These are phyloP conservation scores for Ophiocordyceps sinensis DNA, from an alignment of 2,329 filamentous ascomycete genomes.

Conservation along the genomic window DNA sequence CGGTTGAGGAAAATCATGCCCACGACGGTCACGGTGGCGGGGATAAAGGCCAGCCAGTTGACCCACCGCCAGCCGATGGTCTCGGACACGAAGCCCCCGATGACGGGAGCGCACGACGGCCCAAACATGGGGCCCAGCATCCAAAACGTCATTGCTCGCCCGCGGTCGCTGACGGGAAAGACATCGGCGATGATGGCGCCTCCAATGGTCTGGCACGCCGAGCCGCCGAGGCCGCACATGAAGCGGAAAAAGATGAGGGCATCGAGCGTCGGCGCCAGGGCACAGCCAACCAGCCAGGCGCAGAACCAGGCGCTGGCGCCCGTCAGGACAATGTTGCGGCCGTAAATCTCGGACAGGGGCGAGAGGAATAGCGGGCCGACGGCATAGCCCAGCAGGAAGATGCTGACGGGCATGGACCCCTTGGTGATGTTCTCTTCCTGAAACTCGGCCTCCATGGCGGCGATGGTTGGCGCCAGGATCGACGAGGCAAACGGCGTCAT, in stretches of 20 bases:
- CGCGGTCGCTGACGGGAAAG: slow-evolving; percentile 30
- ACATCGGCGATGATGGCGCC: slow-evolving; percentile 41
- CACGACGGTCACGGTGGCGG: slow-evolving; percentile 10
- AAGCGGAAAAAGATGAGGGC: slow-evolving; percentile 45
- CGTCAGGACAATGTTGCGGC: slow-evolving; percentile 41
- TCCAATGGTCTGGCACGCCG: slow-evolving; percentile 34
- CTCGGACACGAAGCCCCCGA: slow-evolving; percentile 33
- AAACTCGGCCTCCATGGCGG: slow-evolving; percentile 28
- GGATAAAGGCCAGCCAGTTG: slow-evolving; percentile 38
- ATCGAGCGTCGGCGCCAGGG: slow-evolving; percentile 37
- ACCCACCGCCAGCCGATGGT: slow-evolving; percentile 38
- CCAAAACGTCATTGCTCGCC: slow-evolving; percentile 35
- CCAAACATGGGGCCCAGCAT: slow-evolving; percentile 45
- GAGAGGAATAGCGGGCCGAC: slow-evolving; percentile 43
- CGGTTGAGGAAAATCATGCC: slow-evolving; percentile 22
- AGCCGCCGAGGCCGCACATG: slow-evolving; percentile 43
- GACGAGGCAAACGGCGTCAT: slow-evolving; percentile 52
- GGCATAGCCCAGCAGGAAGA: slow-evolving; percentile 46
- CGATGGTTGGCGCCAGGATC: slow-evolving; percentile 38
- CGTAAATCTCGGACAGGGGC: slow-evolving; percentile 50
- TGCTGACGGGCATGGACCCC: slow-evolving; percentile 40
- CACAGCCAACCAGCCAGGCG: slow-evolving; percentile 49
- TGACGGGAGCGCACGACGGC: slow-evolving; percentile 30
- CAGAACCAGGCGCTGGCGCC: slow-evolving; percentile 45
- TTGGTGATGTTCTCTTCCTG: slow-evolving; percentile 22